Base-by-base conservation (phyloP, 495 filamentous ascomycete genomes). In the Glutinoglossum americanum region DNA sequence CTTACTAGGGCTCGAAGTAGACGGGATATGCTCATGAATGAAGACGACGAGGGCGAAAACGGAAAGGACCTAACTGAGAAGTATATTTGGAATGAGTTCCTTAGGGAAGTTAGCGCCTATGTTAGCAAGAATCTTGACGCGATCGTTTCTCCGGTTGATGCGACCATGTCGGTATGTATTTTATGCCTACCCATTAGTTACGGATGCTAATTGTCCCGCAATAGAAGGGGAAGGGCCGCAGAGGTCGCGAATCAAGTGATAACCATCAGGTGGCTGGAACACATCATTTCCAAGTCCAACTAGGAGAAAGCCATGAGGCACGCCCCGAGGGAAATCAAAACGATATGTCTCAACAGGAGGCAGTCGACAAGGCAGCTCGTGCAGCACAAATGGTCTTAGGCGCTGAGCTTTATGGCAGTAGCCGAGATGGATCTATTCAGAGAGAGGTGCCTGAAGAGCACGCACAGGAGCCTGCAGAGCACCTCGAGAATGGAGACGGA, bases 71-170 rank as follows among this genome's bases (percentile, higher is more conserved):
- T 94, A 27, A 80, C 78, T 0, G 81, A 84, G 59, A 84, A 86
- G 63, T 93, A 86, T 63, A 77, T 84, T n/a, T 82, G 83, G 74
- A 80, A 82, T 41, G 83, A 85, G 32, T 89, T 95, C 59, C 70
- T 90, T 11, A 75, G 81, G 30, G 80, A 80, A 57, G 70, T 94
- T 4, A 84, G 81, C 63, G 73, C 69, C 19, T 89, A 87, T 67
- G 74, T 94, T 48, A 83, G 79, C 57, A 81, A 85, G 60, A 84
- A 88, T 57, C 80, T 87, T 57, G 78, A 81, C 58, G 67, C 71
- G 3, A 80, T 87, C 44, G 49, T 53, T 13, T 53, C 49, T 32
- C 49, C 49, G 3, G 28, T 53, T 27, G 49, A 53, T 27, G 23
- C 13, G 25, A 28, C 19, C 49, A 5, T 13, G 15, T 15, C 49